These are phyloP conservation scores for Gynandropsis gynandra DNA, from an alignment of 345 rosid species.

Conservation along the genomic window DNA sequence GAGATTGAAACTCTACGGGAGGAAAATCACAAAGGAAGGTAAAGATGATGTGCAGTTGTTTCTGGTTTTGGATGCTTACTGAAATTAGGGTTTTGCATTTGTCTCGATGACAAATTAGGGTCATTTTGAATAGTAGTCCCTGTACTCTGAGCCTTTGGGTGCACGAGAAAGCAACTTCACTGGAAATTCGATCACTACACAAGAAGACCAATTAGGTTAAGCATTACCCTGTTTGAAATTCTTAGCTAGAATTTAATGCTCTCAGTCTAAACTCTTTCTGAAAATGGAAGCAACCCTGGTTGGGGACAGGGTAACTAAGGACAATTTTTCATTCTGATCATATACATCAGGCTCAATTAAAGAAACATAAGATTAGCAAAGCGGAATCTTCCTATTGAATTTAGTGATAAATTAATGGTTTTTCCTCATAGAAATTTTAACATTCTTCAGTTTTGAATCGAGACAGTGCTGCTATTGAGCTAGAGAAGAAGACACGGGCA, in stretches of 20 bases:
- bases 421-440: not conserved
- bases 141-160: not conserved
- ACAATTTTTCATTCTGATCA: not conserved
- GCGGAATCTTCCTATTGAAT: not conserved
- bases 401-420: not conserved
- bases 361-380: not conserved
- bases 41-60: not conserved
- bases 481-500: constrained; percentile 61
- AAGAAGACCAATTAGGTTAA: not conserved
- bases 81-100: not conserved
- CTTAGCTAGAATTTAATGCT: not conserved
- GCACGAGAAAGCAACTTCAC: not conserved
- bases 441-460: not conserved
- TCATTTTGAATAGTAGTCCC: not conserved
- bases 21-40: constrained; percentile 78
- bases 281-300: not conserved
- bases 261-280: not conserved
- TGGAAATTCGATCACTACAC: not conserved
- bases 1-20: constrained; percentile 46
- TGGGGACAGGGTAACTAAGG: not conserved
- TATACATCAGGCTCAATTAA: no score
- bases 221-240: not conserved
- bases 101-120: not conserved
- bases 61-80: constrained; percentile 5
- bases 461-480: constrained; percentile 60